Conservation (phyloP, 139 green algal genomes). For the Chlamydomonas incerta region DNA sequence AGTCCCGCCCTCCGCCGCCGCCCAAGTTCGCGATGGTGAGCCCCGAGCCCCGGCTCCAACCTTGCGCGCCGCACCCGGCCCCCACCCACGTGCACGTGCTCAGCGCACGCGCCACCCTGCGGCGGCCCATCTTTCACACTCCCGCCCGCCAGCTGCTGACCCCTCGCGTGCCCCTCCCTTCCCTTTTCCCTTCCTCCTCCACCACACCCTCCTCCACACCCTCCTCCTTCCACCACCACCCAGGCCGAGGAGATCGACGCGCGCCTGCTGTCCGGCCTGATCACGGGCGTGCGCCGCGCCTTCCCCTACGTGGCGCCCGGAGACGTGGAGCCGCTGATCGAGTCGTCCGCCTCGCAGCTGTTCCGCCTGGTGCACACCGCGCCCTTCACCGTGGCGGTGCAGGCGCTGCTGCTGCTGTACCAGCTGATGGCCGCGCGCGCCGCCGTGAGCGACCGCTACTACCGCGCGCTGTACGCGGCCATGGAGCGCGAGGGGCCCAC, state of each 20-base stretch:
- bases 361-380: conserved; percentile 92
- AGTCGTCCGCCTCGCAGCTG: conserved; percentile 70
- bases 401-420: conserved; percentile 92
- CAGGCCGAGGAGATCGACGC: conserved; percentile 66
- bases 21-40: conserved; percentile 43
- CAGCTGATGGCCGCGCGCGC: conserved; percentile 76
- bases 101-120: too few species aligned
- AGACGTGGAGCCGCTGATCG: conserved; percentile 60
- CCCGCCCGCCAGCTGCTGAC: background rate
- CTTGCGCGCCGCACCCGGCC: too few species aligned
- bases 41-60: too few species aligned
- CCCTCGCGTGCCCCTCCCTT: background rate
- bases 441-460: conserved; percentile 71
- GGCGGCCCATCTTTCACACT: too few species aligned
- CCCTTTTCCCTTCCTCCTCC: too few species aligned
- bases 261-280: conserved; percentile 84
- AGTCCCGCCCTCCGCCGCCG: conserved; percentile 2
- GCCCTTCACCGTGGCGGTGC: conserved; percentile 85
- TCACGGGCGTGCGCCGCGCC: conserved; percentile 91
- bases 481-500: conserved; percentile 65
- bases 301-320: conserved; percentile 90
- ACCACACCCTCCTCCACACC: too few species aligned
- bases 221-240: too few species aligned
- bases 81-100: too few species aligned
- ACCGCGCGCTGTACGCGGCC: conserved; percentile 86